phyloP scores from a whole-genome alignment of 257 asterid species.

The Solanum stenotomum region DNA sequence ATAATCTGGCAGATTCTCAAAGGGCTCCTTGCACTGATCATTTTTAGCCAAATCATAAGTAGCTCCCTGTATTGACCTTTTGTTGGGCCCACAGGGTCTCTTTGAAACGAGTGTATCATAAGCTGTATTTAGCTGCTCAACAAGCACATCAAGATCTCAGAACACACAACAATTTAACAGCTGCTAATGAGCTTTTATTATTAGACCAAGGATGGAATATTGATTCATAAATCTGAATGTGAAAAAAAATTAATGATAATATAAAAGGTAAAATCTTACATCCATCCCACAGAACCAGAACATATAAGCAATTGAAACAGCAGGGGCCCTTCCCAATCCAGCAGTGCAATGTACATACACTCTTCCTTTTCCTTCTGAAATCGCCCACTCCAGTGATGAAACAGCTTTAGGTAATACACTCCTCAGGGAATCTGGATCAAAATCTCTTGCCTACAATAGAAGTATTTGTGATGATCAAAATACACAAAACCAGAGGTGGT shows the following conservation, averaged over 20 bases:
- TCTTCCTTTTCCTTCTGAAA: slow-evolving; percentile 74
- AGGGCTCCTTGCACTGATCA: slow-evolving; percentile 73
- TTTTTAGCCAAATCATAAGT: slow-evolving; percentile 78
- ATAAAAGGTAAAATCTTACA: slow-evolving; percentile 25
- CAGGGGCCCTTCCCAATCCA: slow-evolving; percentile 95
- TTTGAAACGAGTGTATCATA: slow-evolving; percentile 55
- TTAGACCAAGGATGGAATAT: background rate
- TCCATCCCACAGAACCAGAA: slow-evolving; percentile 80
- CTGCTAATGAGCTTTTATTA: background rate
- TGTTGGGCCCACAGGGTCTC: slow-evolving; percentile 91
- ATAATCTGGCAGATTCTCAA: slow-evolving; percentile 57
- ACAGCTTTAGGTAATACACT: slow-evolving; percentile 65
- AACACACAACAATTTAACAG: background rate
- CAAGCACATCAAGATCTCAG: background rate
- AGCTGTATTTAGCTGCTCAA: slow-evolving; percentile 57
- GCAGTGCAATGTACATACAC: slow-evolving; percentile 90
- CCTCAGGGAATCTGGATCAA: slow-evolving; percentile 93
- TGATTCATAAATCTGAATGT: background rate
- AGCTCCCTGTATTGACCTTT: slow-evolving; percentile 72
- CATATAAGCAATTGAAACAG: slow-evolving; percentile 89
- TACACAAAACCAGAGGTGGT: background rate
- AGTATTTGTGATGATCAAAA: background rate
- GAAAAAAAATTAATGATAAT: background rate
- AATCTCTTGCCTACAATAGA: slow-evolving; percentile 66
- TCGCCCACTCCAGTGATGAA: slow-evolving; percentile 64